Conservation (phyloP, 2,329 filamentous ascomycete genomes). For the Phialocephala sp. region DNA sequence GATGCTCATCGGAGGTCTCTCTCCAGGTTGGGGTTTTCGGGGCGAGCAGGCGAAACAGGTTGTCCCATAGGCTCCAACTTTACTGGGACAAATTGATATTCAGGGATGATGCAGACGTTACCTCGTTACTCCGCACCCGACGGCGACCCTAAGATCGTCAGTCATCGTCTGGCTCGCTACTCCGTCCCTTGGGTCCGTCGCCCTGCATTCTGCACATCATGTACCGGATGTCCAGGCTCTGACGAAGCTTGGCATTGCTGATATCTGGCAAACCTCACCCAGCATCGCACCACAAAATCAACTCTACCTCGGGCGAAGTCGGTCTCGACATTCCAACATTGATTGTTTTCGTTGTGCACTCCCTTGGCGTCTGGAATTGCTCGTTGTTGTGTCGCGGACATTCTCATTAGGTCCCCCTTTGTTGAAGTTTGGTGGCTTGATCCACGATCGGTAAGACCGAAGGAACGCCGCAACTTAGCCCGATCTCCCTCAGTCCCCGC, state of each 20-base stretch:
- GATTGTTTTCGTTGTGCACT: neutral
- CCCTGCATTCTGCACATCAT: conserved; percentile 11
- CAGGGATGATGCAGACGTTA: conserved; percentile 19
- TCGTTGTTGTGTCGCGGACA: neutral
- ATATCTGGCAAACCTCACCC: neutral
- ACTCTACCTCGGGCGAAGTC: neutral
- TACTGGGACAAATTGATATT: neutral
- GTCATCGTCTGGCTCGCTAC: conserved; percentile 1
- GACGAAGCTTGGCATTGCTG: neutral
- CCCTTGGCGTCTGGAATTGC: neutral
- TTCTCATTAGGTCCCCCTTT: neutral
- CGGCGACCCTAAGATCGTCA: neutral
- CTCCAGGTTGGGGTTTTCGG: neutral
- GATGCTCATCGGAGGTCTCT: neutral
- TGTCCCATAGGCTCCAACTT: conserved; percentile 15
- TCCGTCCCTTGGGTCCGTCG: neutral
- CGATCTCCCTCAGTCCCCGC: conserved; percentile 24
- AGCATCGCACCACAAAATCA: neutral
- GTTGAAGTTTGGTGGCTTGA: neutral
- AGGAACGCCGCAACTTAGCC: conserved; percentile 26
- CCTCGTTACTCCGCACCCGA: conserved; percentile 20
- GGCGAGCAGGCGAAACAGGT: neutral
- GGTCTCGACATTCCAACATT: neutral
- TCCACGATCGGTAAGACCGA: conserved; percentile 23
- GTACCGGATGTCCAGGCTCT: neutral